A percentile compares a stretch with the other conserved stretches of the same genome.
Conservation (phyloP, 106 monocot species). For the Dioscorea zingiberensis region DNA sequence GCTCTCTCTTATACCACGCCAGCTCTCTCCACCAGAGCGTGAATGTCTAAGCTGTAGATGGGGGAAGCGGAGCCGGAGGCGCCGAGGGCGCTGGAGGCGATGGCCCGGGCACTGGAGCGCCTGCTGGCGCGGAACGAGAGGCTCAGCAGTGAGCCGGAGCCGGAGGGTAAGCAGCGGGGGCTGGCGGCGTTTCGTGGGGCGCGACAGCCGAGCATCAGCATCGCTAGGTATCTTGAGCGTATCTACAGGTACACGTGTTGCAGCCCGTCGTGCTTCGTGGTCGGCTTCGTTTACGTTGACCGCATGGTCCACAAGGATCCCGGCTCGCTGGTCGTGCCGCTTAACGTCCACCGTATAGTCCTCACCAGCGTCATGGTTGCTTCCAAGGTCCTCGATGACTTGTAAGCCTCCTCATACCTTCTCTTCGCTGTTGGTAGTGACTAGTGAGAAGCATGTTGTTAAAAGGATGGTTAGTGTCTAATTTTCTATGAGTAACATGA, state of each 20-base stretch:
- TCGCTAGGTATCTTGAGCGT: constrained; percentile 74
- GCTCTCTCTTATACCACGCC: too few species aligned
- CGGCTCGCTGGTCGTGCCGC: constrained; percentile 33
- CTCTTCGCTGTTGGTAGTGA: neutral
- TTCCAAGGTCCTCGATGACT: constrained; percentile 89
- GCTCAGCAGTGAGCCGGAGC: neutral
- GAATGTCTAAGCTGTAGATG: too few species aligned
- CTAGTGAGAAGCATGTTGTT: too few species aligned
- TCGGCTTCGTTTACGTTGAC: constrained; percentile 72
- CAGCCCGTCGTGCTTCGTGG: constrained; percentile 76
- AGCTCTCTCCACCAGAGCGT: too few species aligned
- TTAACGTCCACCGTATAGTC: constrained; percentile 71
- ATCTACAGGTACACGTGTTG: constrained; percentile 62
- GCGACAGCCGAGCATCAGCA: constrained; percentile 54
- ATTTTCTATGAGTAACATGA: too few species aligned
- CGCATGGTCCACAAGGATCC: constrained; percentile 57
- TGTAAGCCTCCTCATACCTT: constrained; percentile 26
- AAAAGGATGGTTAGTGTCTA: too few species aligned
- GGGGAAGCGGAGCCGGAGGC: neutral
- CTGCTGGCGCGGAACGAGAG: constrained; percentile 18
- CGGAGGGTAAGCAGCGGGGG: neutral
- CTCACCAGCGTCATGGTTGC: constrained; percentile 68
- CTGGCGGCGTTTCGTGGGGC: constrained; percentile 51
- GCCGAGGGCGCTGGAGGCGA: constrained; percentile 9
- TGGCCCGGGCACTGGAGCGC: constrained; percentile 11